Evolutionary conservation across 495 filamentous ascomycete species (phyloP).

Genomic region (Hypoxylon intermedium): DNA sequence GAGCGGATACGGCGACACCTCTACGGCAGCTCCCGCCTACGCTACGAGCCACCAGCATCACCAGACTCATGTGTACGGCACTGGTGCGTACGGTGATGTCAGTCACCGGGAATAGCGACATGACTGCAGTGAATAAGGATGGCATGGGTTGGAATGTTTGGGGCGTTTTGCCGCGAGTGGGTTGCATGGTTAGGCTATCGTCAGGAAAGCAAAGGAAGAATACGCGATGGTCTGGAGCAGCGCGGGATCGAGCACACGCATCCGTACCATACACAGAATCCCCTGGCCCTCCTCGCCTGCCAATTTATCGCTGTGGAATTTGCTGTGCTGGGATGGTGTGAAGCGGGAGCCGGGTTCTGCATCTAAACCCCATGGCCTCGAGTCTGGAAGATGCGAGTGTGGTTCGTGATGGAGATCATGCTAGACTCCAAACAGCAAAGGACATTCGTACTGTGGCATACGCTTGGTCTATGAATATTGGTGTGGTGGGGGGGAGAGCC

Average conservation of each 20-base stretch:
- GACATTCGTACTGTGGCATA: conserved; percentile 23
- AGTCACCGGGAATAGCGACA: conserved; percentile 48
- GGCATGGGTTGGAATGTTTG: not conserved
- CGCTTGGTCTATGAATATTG: conserved; percentile 20
- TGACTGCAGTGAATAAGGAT: conserved; percentile 3
- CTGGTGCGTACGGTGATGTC: conserved; percentile 50
- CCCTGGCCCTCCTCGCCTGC: not conserved
- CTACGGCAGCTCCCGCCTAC: conserved; percentile 48
- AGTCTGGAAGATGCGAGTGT: conserved; percentile 2
- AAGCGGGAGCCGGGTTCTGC: conserved; percentile 13
- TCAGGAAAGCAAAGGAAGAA: conserved; percentile 3
- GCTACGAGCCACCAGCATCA: conserved; percentile 42
- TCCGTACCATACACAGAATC: conserved; percentile 16
- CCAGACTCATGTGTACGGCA: conserved; percentile 50
- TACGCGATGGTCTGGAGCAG: conserved; percentile 2
- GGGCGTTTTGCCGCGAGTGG: not conserved
- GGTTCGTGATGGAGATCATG: conserved; percentile 23
- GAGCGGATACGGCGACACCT: conserved; percentile 49
- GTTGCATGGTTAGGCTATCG: conserved; percentile 18
- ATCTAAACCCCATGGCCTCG: conserved; percentile 4
- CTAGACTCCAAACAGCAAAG: not conserved
- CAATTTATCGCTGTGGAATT: conserved; percentile 1
- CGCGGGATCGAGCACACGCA: conserved; percentile 20
- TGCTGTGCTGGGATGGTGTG: conserved; percentile 23
- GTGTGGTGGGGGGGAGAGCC: conserved; percentile 19